Base-by-base conservation (phyloP, 441 rosid species). In the Pelargonium australe region DNA sequence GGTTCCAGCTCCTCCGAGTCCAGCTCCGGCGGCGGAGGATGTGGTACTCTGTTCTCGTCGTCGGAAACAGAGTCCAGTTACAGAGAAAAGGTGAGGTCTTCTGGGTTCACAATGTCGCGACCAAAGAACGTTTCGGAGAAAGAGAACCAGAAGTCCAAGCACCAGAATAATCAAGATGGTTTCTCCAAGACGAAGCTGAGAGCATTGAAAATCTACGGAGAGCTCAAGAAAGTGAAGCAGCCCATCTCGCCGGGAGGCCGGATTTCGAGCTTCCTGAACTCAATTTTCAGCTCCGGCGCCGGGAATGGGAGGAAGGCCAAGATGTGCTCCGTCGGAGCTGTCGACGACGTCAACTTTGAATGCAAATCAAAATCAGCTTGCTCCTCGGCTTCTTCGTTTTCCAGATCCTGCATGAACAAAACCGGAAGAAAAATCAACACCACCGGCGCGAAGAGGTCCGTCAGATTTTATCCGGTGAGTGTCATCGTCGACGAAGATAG, bases 181-280 rank as follows among this genome's bases (percentile, higher is more conserved):
- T 69, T 83, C 53, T 79, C 78, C 63, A 87, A 80, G 69, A 63
- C 84, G 0, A 91, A 85, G 80, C 81, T 83, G 19, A 85, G 96
- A 78, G 90, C 90, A 0, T 14, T 75, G 55, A 87, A 83, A 75
- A 83, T 88, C 74, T 83, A 86, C 68, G 71, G 80, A 65, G 81
- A 85, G 65, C 68, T 79, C 17, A 91, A 85, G 85, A 89, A 89
- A 68, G 82, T 82, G 73, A 91, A 87, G 70, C 90, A 88, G 44
- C 97, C 99, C 43, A 85, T 92, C 83, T 94, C 99, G 12, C 97
- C 99, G 0, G 96, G 85, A 0, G 93, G 91, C n/a, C 73, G 88
- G 28, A 79, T 94, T 58, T 80, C 93, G 1, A 88, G 70, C 57
- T 94, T 94, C 83, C 76, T 94, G 67, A 91, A 89, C 64, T 88